Percentiles rank a stretch among this genome's conserved stretches.
Evolutionary conservation across 2,329 filamentous ascomycete species (phyloP).

Genomic region (Fusarium cicatricum): DNA sequence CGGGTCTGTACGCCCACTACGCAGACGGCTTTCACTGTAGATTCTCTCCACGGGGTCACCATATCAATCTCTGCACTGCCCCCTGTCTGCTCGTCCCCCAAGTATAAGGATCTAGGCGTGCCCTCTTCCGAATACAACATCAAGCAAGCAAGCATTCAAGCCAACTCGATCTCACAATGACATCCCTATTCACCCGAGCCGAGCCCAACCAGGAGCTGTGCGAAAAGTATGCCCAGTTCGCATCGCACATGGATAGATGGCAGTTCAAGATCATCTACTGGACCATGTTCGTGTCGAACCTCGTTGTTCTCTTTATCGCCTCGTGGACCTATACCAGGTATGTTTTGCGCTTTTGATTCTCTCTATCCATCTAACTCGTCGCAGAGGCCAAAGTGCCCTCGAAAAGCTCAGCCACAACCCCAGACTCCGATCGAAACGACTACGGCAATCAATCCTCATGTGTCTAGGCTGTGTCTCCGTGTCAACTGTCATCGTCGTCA

Average conservation of each 20-base stretch:
- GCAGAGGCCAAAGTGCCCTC: conserved; percentile 49
- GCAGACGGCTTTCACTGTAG: conserved; percentile 9
- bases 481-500: conserved; percentile 56
- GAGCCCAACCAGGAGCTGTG: conserved; percentile 44
- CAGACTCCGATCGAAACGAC: conserved; percentile 46
- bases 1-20: conserved; percentile 32
- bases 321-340: conserved; percentile 54
- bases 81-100: conserved; percentile 4
- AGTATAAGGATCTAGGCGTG: conserved; percentile 29
- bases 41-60: background rate
- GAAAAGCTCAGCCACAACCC: conserved; percentile 47
- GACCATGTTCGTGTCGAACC: conserved; percentile 54
- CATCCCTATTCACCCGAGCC: conserved; percentile 29
- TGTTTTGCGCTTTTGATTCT: conserved; percentile 20
- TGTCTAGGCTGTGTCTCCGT: conserved; percentile 55
- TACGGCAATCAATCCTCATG: conserved; percentile 54
- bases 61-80: conserved; percentile 1
- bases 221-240: conserved; percentile 54
- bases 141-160: background rate
- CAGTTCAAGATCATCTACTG: conserved; percentile 59
- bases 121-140: background rate
- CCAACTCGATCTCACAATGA: conserved; percentile 22
- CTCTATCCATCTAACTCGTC: conserved; percentile 1
- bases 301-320: conserved; percentile 54
- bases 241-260: conserved; percentile 50